Evolutionary conservation across 495 filamentous ascomycete species (phyloP), one percentile per base, ranked within the genome.

Genomic region (Neurospora sp.): DNA sequence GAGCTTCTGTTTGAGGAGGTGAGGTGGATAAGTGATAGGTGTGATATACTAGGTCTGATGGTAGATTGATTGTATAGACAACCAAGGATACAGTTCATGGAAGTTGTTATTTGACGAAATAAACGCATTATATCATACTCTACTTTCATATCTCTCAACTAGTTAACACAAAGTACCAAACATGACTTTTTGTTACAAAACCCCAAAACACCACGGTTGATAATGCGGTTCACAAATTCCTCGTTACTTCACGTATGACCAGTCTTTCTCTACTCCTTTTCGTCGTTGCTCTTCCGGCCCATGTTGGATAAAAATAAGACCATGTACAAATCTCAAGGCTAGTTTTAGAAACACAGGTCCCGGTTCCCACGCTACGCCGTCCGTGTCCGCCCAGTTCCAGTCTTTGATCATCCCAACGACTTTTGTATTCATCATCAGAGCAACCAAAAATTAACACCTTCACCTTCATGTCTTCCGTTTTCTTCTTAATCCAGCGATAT

Each of bases 181-280:
- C 27, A 66, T 18, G 27, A 66, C 27, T 35, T 66, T 61, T 66
- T 66, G 39, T 53, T 53, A 74, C 20, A 20, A 3, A 53, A 40
- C 0, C 27, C 31, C 39, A 9, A 6, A 68, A 22, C 44, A 12
- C 39, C 37, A 46, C 16, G 20, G 39, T 40, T 40, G 44, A 70
- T 38, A 40, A n/a, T 71, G 59, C 22, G 14, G 37, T 53, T 39
- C 69, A 42, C 69, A 72, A 71, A 53, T 22, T 68, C 18, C 61
- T 22, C 69, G 35, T n/a, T 69, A 6, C 40, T 73, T 76, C 44
- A 42, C 40, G 41, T n/a, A 10, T 71, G 14, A 61, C 38, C 69
- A 35, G 37, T 35, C 40, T 48, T 44, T 53, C 27, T 38, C 35
- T 38, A 11, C 31, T 35, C 42, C 44, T 44, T 53, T 66, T 40